A percentile compares a stretch with the other conserved stretches of the same genome.
phyloP scores from a whole-genome alignment of 768 basidiomycete species.

The Russula sp. region DNA sequence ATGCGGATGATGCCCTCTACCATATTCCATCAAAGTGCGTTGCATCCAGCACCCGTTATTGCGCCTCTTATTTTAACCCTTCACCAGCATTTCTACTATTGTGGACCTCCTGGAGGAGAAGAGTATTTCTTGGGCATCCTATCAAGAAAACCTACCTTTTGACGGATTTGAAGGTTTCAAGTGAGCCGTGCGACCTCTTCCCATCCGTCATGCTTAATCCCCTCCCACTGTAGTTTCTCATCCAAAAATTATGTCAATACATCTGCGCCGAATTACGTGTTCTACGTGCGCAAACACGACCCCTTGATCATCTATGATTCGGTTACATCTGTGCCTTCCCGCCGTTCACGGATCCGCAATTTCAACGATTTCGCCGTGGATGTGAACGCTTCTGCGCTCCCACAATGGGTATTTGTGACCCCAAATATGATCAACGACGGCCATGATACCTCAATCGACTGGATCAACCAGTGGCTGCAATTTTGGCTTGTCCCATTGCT shows the following conservation, averaged over 20 bases:
- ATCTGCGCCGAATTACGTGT: conserved; percentile 36
- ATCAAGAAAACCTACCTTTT: conserved; percentile 53
- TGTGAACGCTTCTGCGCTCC: conserved; percentile 41
- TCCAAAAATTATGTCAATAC: conserved; percentile 36
- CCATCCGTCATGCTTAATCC: not conserved
- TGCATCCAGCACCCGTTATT: not conserved
- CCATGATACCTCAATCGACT: conserved; percentile 53
- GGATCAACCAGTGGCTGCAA: conserved; percentile 40
- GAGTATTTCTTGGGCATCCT: conserved; percentile 53
- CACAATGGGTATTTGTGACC: conserved; percentile 59
- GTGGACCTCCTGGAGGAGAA: conserved; percentile 56
- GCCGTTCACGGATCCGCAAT: conserved; percentile 45
- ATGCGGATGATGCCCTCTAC: conserved; percentile 38
- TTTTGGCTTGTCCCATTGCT: conserved; percentile 51
- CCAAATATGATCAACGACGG: conserved; percentile 56
- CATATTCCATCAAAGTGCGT: conserved; percentile 27
- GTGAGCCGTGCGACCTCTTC: conserved; percentile 1
- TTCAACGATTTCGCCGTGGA: conserved; percentile 60
- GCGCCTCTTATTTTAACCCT: not conserved
- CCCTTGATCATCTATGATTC: conserved; percentile 49
- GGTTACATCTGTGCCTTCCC: conserved; percentile 37
- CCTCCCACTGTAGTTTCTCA: conserved; percentile 28
- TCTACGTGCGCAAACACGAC: conserved; percentile 54
- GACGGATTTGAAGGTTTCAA: conserved; percentile 37
- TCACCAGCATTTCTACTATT: conserved; percentile 39